Evolutionary conservation across 164 flowering plant genomes (phyloP), one percentile per base, ranked within the genome.

Genomic region (Macadamia tetraphylla): DNA sequence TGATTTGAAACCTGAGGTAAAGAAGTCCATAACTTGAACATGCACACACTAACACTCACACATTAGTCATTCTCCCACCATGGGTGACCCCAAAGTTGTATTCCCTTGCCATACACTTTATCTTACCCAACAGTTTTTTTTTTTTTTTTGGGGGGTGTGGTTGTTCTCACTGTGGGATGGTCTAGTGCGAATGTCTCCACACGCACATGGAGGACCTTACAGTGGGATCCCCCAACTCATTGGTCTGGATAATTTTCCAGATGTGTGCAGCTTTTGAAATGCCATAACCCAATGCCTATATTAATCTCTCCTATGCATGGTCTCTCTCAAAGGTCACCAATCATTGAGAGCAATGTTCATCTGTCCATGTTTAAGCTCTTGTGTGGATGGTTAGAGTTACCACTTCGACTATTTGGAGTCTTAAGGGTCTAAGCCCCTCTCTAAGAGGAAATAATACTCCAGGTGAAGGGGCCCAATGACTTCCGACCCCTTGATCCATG

Each of bases 1-100:
- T 29, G 90, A 89, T 73, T 74, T 87, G 77, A 89, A 89, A 70
- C 91, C 90, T 44, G 84, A 86, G 88, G 94, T 89, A 78, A 35
- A 30, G n/a, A 64, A 13, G n/a, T 10, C 35, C 67, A 6, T 64
- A 11, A 6, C 60, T 52, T 52, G 59, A 30, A n/a, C 9, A 18
- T 23, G 23, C 23, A 23, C 23, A 23, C 23, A 23, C 23, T 23
- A 23, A 23, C 29, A 58, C 46, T 3, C 18, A 46, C 11, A 23
- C 13, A 35, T 5, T 2, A 35, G 40, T 35, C 40, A 35, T 2
- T 35, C 40, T 35, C 40, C 40, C 40, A 35, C 40, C 40, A 35
- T 2, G 3, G 40, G 40, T 2, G 40, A 35, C 40, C 40, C 40
- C 40, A 35, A 35, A 35, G 5, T 35, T 35, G 40, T 35, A 35